Evolutionary conservation across 176 grass and related monocot species (phyloP), one percentile per base, ranked within the genome.

Genomic region (Phoenix dactylifera): DNA sequence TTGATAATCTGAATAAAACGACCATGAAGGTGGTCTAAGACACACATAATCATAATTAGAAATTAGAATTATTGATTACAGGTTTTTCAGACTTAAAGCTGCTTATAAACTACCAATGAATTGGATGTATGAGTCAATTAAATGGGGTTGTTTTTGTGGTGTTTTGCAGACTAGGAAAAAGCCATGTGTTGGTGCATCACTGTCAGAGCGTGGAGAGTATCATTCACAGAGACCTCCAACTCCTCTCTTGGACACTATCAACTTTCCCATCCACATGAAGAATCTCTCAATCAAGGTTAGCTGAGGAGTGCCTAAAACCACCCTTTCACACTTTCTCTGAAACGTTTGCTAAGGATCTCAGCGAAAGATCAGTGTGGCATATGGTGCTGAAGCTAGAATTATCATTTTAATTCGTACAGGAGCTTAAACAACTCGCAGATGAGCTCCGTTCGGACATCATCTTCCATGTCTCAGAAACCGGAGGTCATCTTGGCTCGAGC

Each of bases 381-480:
- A 17, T 66, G 50, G 17, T 52, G 17, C 6, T 29, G 16, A 7
- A 67, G 7, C 20, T 24, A 20, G 0, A 10, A 16, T 15, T 0
- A 18, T 16, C 26, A 6, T 49, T 65, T 48, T 4, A 15, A 19
- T 54, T 64, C 3, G 15, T 50, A 23, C 67, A 83, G 80, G 93
- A 98, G 69, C 93, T 98, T 50, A 89, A 90, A 7, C 93, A 98
- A 67, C 87, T 98, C 4, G 66, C 87, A 16, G 93, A 92, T 60
- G 93, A 98, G 73, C 84, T 98, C 22, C 93, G 93, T 12, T 98
- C 93, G 20, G 93, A 98, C 66, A 84, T 98, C 18, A 83, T 98
- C 74, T 98, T 98, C 82, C 84, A 98, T 75, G 93, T 98, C 10
- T 98, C 93, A 15, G 92, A 92, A 72, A 98, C 93, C 5, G 93